Percentiles rank a stretch among this genome's conserved stretches.
Conservation (phyloP, 352 stramenopile genomes). For the Elongisporangium anandrum region DNA sequence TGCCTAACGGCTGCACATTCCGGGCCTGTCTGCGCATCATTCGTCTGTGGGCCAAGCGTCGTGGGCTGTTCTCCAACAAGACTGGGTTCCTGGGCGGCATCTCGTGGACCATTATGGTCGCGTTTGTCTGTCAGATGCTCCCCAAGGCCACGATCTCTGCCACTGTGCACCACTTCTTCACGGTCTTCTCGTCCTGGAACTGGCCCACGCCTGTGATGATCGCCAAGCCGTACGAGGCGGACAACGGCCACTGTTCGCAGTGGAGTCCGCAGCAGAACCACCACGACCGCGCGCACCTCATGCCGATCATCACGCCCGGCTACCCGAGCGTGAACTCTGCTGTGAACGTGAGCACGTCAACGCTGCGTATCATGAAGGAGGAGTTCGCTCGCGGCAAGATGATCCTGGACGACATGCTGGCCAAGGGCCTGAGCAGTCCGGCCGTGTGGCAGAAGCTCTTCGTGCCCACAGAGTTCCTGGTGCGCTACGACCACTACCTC, state of each 20-base stretch:
- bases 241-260: slow-evolving; percentile 34
- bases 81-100: slow-evolving; percentile 76
- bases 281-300: slow-evolving; percentile 75
- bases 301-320: slow-evolving; percentile 86
- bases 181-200: slow-evolving; percentile 65
- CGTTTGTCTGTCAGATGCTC: slow-evolving; percentile 87
- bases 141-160: slow-evolving; percentile 66
- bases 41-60: slow-evolving; percentile 66
- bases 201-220: slow-evolving; percentile 82
- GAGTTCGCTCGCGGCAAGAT: slow-evolving; percentile 70
- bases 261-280: slow-evolving; percentile 75
- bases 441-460: slow-evolving; percentile 78
- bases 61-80: slow-evolving; percentile 85
- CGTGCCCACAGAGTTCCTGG: slow-evolving; percentile 63
- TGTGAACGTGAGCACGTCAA: slow-evolving; percentile 81
- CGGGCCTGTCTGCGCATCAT: slow-evolving; percentile 68
- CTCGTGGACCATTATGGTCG: slow-evolving; percentile 83
- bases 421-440: slow-evolving; percentile 55
- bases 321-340: slow-evolving; percentile 82
- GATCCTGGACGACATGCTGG: slow-evolving; percentile 73
- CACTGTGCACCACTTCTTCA: slow-evolving; percentile 80
- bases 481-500: slow-evolving; percentile 84
- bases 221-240: slow-evolving; percentile 39
- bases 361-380: slow-evolving; percentile 63
- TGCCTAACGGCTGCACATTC: slow-evolving; percentile 71